These are phyloP conservation scores for Colletotrichum higginsianum DNA, from an alignment of 2,329 filamentous ascomycete genomes.

Conservation along the genomic window DNA sequence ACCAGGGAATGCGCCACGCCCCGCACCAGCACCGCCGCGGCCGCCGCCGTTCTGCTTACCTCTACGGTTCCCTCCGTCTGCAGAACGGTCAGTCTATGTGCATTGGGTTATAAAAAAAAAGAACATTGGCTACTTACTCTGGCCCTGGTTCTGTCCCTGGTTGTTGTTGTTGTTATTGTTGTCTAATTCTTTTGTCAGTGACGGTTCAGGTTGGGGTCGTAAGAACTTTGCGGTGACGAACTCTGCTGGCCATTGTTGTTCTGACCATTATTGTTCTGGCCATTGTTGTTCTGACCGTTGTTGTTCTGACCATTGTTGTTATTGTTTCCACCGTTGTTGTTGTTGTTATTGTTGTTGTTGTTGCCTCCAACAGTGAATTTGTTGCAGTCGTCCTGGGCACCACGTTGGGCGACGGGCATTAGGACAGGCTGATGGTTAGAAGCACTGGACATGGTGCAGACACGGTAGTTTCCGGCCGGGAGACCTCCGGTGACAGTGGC, in stretches of 20 bases:
- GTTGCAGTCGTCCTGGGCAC: constrained; percentile 75
- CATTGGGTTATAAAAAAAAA: background rate
- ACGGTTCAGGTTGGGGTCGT: background rate
- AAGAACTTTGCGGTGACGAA: background rate
- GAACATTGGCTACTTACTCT: background rate
- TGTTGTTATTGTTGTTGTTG: constrained; percentile 45
- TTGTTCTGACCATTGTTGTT: constrained; percentile 41
- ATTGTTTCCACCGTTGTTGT: constrained; percentile 42
- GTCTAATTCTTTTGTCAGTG: constrained; percentile 31
- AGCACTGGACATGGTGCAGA: constrained; percentile 75
- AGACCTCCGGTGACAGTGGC: constrained; percentile 71
- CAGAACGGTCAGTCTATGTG: constrained; percentile 3
- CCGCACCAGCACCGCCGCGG: constrained; percentile 11
- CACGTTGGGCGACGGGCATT: constrained; percentile 78
- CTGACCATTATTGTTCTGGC: constrained; percentile 43
- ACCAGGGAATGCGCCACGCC: constrained; percentile 25
- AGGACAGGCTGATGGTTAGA: constrained; percentile 77
- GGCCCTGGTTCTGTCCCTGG: background rate
- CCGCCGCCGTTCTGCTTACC: constrained; percentile 29
- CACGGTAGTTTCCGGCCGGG: constrained; percentile 74
- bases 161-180: constrained; percentile 25
- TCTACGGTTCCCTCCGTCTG: constrained; percentile 18
- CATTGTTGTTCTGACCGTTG: constrained; percentile 35
- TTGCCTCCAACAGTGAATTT: constrained; percentile 44
- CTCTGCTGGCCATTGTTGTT: constrained; percentile 36